Evolutionary conservation across 2,329 filamentous ascomycete species (phyloP).

Genomic region (Fusarium brevicatenulatum): DNA sequence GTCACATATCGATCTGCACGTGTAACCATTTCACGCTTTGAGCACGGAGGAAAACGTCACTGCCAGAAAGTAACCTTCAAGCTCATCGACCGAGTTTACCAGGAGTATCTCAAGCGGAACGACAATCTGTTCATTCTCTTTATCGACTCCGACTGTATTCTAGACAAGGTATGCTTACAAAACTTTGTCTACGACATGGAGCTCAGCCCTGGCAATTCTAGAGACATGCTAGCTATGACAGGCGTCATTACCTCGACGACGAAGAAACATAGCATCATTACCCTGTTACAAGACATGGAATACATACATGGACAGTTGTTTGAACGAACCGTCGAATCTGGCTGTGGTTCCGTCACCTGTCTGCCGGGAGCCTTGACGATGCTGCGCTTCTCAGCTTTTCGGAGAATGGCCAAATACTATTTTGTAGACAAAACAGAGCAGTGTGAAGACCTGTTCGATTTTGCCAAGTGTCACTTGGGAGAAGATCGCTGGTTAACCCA

Average conservation of each 20-base stretch:
- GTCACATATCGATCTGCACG: conserved; percentile 83
- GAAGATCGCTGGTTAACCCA: conserved; percentile 98
- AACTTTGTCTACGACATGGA: conserved; percentile 99
- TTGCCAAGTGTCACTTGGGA: conserved; percentile 92
- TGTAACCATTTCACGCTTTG: conserved; percentile 91
- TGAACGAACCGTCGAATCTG: conserved; percentile 93
- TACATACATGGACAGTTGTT: conserved; percentile 98
- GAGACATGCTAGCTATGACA: conserved; percentile 97
- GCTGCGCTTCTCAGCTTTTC: conserved; percentile 93
- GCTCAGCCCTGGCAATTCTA: conserved; percentile 88
- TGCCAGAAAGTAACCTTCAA: conserved; percentile 95
- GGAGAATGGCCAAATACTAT: conserved; percentile 97
- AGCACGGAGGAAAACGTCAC: conserved; percentile 91
- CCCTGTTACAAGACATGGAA: conserved; percentile 95
- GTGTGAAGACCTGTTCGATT: conserved; percentile 96
- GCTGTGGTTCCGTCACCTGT: conserved; percentile 93
- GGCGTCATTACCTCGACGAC: conserved; percentile 97
- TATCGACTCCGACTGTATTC: conserved; percentile 96
- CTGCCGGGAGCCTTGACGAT: conserved; percentile 95
- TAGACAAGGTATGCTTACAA: conserved; percentile 90
- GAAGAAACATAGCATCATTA: conserved; percentile 86
- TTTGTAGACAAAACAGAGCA: conserved; percentile 97
- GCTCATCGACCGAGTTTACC: conserved; percentile 92
- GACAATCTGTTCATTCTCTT: conserved; percentile 96
- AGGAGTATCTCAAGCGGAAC: conserved; percentile 84